Evolutionary conservation across 768 basidiomycete genomes (phyloP), one percentile per base, ranked within the genome.

Genomic region (Tylopilus plumbeoviolaceoides): DNA sequence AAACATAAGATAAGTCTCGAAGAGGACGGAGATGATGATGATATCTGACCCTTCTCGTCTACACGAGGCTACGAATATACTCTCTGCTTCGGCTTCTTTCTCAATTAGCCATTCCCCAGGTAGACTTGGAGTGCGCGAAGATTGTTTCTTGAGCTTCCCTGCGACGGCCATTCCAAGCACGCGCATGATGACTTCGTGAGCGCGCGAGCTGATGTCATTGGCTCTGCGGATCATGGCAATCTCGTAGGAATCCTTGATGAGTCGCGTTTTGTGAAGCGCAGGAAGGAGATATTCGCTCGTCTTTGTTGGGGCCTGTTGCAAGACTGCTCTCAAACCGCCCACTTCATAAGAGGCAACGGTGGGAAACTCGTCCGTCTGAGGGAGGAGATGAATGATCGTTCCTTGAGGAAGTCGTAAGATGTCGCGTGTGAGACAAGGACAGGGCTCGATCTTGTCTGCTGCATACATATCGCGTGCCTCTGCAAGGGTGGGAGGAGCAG

Each of bases 41-140:
- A 25, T 7, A 18, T 69, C 84, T 59, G 48, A 94, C 91, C 91
- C 93, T 71, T 91, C 86, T 52, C 91, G 76, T 47, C 92, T 75
- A 71, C 94, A 97, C 1, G 86, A 86, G 3, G 94, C 91, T 0
- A 92, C 89, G 57, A 98, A 98, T 8, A 95, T 78, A 0, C 94
- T 95, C 66, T 95, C 95, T 0, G 93, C 95, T 67, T 97, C 95
- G 0, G 84, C 87, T 70, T 98, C 95, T 60, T 88, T 90, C 72
- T 90, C 83, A 15, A 98, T 90, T 42, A 91, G 73, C 89, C 95
- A 97, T 62, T 94, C 87, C 4, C 78, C 76, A 2, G 89, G 90
- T 3, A 91, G 73, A 5, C 80, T 70, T 0, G 83, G 84, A 10
- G 72, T 70, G 4, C 54, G 59, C 2, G 64, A 63, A 30, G 74